phyloP scores from a whole-genome alignment of 352 stramenopile species.

The Phytophthora megakarya region DNA sequence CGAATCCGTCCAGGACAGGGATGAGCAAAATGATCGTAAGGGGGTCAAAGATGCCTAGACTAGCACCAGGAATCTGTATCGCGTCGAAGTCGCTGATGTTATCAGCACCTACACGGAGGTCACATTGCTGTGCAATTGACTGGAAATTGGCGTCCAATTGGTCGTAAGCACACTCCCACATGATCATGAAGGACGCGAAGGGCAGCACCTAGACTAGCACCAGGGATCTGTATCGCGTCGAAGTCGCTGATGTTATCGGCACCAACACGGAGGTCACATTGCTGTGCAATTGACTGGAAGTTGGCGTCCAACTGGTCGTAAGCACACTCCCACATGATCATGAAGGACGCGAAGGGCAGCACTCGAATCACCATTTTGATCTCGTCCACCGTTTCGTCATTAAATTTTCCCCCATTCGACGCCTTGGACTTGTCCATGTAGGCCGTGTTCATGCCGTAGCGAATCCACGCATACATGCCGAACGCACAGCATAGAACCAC shows the following conservation, averaged over 20 bases:
- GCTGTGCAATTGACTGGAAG: slow-evolving; percentile 87
- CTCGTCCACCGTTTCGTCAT: slow-evolving; percentile 84
- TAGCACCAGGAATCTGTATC: slow-evolving; percentile 73
- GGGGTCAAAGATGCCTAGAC: slow-evolving; percentile 86
- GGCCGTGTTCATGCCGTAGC: slow-evolving; percentile 77
- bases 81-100: slow-evolving; percentile 35
- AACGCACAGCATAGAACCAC: slow-evolving; percentile 69
- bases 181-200: slow-evolving; percentile 90
- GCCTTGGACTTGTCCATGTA: slow-evolving; percentile 89
- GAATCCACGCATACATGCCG: slow-evolving; percentile 85
- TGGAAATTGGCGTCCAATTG: slow-evolving; percentile 89
- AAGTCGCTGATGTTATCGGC: slow-evolving; percentile 36
- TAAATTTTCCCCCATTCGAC: slow-evolving; percentile 78
- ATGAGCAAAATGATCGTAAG: slow-evolving; percentile 85
- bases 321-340: slow-evolving; percentile 89
- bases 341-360: slow-evolving; percentile 87
- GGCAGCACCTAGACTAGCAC: slow-evolving; percentile 81
- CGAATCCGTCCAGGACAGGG: slow-evolving; percentile 67
- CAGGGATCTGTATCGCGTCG: slow-evolving; percentile 61
- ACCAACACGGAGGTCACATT: slow-evolving; percentile 74
- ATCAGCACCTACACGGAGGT: slow-evolving; percentile 59
- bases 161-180: slow-evolving; percentile 89
- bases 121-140: slow-evolving; percentile 85
- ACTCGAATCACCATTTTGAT: slow-evolving; percentile 88
- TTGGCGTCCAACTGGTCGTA: slow-evolving; percentile 89